Evolutionary conservation across 257 asterid species (phyloP).

Genomic region (Plantago ovata): DNA sequence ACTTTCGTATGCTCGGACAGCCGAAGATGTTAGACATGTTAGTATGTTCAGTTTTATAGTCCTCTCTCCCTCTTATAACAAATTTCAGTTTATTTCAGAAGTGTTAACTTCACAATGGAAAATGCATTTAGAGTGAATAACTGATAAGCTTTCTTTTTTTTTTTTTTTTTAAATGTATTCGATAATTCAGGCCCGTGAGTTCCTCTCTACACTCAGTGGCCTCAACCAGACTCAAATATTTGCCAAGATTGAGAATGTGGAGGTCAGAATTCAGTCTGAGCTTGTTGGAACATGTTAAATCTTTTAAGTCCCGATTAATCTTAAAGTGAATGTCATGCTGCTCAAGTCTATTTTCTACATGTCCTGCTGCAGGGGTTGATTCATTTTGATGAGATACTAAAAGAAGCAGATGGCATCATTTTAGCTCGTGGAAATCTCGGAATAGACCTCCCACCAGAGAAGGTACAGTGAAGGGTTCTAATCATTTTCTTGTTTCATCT

Average conservation of each 20-base stretch:
- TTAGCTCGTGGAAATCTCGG: slow-evolving; percentile 96
- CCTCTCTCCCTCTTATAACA: slow-evolving; percentile 4
- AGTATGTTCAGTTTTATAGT: slow-evolving; percentile 20
- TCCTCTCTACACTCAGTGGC: slow-evolving; percentile 65
- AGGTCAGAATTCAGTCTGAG: slow-evolving; percentile 39
- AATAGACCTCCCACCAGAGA: slow-evolving; percentile 95
- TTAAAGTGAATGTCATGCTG: slow-evolving; percentile 1
- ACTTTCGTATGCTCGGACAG: slow-evolving; percentile 78
- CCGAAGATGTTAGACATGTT: slow-evolving; percentile 88
- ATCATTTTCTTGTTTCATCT: background rate
- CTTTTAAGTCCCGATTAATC: slow-evolving; percentile 12
- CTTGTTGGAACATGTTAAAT: background rate
- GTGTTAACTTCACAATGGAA: slow-evolving; percentile 5
- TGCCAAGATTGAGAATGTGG: slow-evolving; percentile 89
- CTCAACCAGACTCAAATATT: slow-evolving; percentile 70
- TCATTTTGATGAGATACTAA: slow-evolving; percentile 87
- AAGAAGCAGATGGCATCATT: slow-evolving; percentile 95
- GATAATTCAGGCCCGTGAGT: slow-evolving; percentile 69
- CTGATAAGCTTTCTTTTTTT: slow-evolving; percentile 1
- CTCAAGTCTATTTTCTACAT: background rate
- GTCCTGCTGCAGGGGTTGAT: slow-evolving; percentile 55
- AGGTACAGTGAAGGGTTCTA: slow-evolving; percentile 34
- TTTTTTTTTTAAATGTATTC: background rate
- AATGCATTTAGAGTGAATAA: slow-evolving; percentile 1
- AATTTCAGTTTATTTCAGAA: background rate